Base-by-base conservation (phyloP, 352 stramenopile species). In the Phytophthora nicotianae region DNA sequence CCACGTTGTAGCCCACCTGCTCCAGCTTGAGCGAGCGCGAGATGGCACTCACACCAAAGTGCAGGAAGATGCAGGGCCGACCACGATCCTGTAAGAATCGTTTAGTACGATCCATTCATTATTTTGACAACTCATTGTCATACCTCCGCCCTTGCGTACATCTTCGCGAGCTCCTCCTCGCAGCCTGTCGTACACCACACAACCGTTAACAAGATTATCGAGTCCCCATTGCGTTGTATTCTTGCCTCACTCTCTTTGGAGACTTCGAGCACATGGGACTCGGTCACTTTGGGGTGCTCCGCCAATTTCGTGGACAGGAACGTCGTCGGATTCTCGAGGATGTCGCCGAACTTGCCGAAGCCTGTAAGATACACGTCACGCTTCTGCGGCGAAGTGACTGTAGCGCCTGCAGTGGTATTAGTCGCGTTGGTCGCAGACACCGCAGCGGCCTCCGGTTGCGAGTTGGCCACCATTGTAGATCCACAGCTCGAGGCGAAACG, bases 271-370 rank as follows among this genome's bases (percentile, higher is more conserved):
- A 95, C 85, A 14, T 76, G 62, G 27, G 75, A 58, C 29, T 89
- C 70, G 6, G 82, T 90, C 46, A 93, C 76, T 35, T 89, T 86
- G n/a, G 69, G 60, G 51, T 93, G 74, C 24, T 71, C 50, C 16
- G 64, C 79, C 19, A 95, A 54, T 43, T 78, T 59, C 65, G 86
- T 56, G 41, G 77, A 77, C 37, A 95, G 62, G 26, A 66, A 56
- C 16, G 79, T 91, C 52, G 84, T 93, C n/a, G 84, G 84, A 62
- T 95, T 95, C 47, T 91, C 78, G 11, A 88, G 29, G 29, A 95
- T 88, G 66, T 93, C 68, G 40, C 79, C 87, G 50, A 95, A 95
- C 66, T 90, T 89, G 70, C 84, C 87, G 35, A 95, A 95, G 45
- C 87, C 84, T 35, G 87, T 95, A 38, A 93, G 65, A 67, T 88